A percentile compares a stretch with the other conserved stretches of the same genome.
Evolutionary conservation across 148 eudicot genomes (phyloP).

Genomic region (Rhododendron henanense): DNA sequence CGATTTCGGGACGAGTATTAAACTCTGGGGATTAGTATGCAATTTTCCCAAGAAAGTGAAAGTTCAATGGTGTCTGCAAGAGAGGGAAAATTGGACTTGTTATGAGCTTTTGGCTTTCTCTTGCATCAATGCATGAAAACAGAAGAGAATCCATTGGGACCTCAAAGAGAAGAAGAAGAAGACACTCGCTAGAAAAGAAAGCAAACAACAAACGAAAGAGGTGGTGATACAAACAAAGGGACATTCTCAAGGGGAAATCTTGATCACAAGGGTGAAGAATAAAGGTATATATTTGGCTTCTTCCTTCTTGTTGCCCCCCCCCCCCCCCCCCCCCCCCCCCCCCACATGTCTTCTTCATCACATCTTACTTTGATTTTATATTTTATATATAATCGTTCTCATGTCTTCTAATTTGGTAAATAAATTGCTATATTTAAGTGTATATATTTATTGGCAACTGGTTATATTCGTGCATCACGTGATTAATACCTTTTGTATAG

Average conservation of each 20-base stretch:
- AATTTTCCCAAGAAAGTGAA: constrained; percentile 6
- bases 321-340: neutral
- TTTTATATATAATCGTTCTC: neutral
- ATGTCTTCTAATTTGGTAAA: neutral
- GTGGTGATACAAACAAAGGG: neutral
- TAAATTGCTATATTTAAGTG: neutral
- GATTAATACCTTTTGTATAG: neutral
- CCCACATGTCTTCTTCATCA: neutral
- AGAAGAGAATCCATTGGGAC: constrained; percentile 11
- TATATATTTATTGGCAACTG: neutral
- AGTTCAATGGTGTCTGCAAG: neutral
- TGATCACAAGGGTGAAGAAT: neutral
- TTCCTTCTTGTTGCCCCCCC: neutral
- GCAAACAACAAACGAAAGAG: constrained; percentile 9
- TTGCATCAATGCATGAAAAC: constrained; percentile 9
- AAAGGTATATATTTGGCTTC: neutral
- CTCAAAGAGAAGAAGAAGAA: constrained; percentile 6
- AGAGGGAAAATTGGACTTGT: constrained; percentile 8
- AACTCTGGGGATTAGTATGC: neutral
- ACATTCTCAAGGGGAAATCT: constrained; percentile 10
- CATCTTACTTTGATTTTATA: neutral
- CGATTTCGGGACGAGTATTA: neutral
- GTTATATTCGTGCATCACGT: constrained; percentile 2
- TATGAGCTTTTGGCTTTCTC: constrained; percentile 14
- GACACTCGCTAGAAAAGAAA: constrained; percentile 2